Conservation (phyloP, 164 flowering plant genomes). For the Amborella trichopoda region DNA sequence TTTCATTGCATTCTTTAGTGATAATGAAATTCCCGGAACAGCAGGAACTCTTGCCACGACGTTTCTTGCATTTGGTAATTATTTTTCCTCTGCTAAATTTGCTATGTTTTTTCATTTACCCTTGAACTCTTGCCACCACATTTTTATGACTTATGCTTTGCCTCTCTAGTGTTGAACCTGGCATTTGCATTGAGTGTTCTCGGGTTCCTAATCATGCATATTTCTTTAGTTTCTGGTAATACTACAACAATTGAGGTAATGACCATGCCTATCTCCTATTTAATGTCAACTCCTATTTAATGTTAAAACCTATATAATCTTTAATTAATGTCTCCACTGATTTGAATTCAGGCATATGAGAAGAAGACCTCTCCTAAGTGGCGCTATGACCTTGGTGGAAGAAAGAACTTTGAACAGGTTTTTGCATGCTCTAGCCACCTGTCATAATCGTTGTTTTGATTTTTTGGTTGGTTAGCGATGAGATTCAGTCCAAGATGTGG, state of each 20-base stretch:
- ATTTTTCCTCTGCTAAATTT: background rate
- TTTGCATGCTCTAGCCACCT: no score
- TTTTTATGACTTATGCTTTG: slow-evolving; percentile 1
- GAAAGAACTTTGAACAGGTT: slow-evolving; percentile 73
- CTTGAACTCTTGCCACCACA: background rate
- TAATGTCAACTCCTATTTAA: no score
- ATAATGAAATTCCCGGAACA: slow-evolving; percentile 84
- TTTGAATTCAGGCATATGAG: slow-evolving; percentile 90
- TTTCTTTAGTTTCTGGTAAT: slow-evolving; percentile 72
- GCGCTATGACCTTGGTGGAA: slow-evolving; percentile 72
- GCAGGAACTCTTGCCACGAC: slow-evolving; percentile 92
- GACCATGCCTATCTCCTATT: no score
- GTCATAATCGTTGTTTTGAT: no score
- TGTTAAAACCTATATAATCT: no score
- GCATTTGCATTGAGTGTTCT: slow-evolving; percentile 92
- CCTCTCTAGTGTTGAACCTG: slow-evolving; percentile 62
- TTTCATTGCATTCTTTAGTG: slow-evolving; percentile 86
- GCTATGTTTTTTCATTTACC: no score
- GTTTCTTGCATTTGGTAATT: slow-evolving; percentile 87
- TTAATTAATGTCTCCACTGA: no score
- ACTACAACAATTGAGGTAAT: slow-evolving; percentile 99
- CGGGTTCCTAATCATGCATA: slow-evolving; percentile 96
- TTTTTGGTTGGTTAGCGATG: no score
- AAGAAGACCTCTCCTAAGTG: slow-evolving; percentile 83
- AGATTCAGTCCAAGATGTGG: no score